Base-by-base conservation (phyloP, 345 rosid genomes). In the Theobroma cacao region DNA sequence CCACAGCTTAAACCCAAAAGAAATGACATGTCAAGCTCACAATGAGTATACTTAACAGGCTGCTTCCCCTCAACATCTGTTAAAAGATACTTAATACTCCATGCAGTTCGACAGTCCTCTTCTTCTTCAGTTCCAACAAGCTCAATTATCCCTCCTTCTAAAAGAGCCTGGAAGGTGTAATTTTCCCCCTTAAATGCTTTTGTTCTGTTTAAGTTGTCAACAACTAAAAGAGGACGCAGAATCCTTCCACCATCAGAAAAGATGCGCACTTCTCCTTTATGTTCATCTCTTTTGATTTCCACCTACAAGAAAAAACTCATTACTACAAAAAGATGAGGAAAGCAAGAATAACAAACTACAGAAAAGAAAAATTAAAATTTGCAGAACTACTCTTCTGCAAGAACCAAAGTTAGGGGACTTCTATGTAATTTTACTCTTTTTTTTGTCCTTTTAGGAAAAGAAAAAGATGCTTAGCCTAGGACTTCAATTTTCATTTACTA, bases 191-290 rank as follows among this genome's bases (percentile, higher is more conserved):
- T 92, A 2, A 85, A 82, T 40, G 79, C 75, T 72, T 84, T 88
- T 36, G 89, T 69, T 79, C 85, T 90, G 72, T 69, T 62, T 33
- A 94, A 81, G 77, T 92, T 94, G 79, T 89, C 88, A 68, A 92
- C 91, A 77, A 94, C 93, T 64, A 96, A 40, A 67, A 96, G 98
- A 69, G 98, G 99, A 11, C 94, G 97, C 75, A 96, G 86, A 74
- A 94, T 86, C 87, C 99, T 91, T 79, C 98, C 99, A 62, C 93
- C 88, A 75, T 94, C 98, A 66, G 92, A 78, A 87, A 85, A 92
- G 62, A 96, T 88, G 50, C 98, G 87, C 22, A 96, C 94, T 85
- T 92, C 98, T 73, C 83, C 82, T 33, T 88, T 89, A 26, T 82
- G 89, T 45, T 77, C 87, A 70, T 94, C 99, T 80, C 89, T 78